Evolutionary conservation across 768 basidiomycete genomes (phyloP).

Genomic region (Mrakia blollopis): DNA sequence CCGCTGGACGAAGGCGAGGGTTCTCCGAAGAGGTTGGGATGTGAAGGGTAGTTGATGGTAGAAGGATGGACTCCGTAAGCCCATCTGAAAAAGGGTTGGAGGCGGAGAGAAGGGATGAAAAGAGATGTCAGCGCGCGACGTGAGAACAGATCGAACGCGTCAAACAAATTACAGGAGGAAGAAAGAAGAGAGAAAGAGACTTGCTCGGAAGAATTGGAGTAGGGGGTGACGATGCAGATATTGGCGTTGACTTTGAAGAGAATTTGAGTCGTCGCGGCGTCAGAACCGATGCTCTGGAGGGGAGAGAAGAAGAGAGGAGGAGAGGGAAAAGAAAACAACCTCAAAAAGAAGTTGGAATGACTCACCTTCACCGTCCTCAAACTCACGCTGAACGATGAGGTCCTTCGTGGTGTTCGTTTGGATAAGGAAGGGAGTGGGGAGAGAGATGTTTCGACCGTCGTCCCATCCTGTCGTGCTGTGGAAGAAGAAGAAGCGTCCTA

Average conservation of each 20-base stretch:
- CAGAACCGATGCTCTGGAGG: background rate
- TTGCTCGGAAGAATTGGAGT: background rate
- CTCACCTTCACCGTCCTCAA: conserved; percentile 7
- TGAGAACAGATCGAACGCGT: background rate
- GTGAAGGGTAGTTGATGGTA: background rate
- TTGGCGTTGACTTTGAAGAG: background rate
- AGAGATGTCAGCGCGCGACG: background rate
- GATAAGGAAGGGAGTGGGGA: background rate
- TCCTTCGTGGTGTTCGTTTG: conserved; percentile 26
- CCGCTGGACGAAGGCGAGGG: background rate
- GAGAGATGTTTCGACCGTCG: background rate
- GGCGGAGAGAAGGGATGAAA: no score
- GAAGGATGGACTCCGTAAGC: conserved; percentile 1
- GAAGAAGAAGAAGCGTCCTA: background rate
- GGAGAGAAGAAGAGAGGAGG: background rate
- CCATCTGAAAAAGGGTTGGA: conserved; percentile 3
- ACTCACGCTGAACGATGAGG: conserved; percentile 3
- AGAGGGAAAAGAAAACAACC: background rate
- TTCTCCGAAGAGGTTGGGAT: background rate
- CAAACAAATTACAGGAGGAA: no score
- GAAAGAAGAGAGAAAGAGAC: background rate
- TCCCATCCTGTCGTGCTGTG: background rate
- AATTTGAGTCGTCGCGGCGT: no score
- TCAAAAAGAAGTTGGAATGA: no score
- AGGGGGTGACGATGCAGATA: background rate